Evolutionary conservation across 2,329 filamentous ascomycete species (phyloP), one percentile per base, ranked within the genome.

Genomic region (Nothophoma quercina): DNA sequence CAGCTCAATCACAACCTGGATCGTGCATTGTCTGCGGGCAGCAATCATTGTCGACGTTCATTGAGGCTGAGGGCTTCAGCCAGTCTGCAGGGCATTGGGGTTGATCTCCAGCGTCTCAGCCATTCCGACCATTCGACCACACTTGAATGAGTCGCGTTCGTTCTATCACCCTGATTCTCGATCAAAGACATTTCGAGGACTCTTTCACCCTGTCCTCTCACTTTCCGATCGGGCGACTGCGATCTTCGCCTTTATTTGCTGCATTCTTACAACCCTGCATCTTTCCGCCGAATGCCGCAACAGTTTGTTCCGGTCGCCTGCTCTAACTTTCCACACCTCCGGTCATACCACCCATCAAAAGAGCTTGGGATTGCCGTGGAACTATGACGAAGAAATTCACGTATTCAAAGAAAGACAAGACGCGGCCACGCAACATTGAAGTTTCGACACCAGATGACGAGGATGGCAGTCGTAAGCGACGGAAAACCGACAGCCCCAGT

Each of bases 361-460:
- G 51, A 38, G 41, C 42, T 19, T 36, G 49, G 39, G 29, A 52
- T 22, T 45, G 40, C 18, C 47, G 42, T 39, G 44, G 38, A 45
- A 50, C 33, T 19, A 64, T 64, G 46, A 44, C 29, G 35, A 33
- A 23, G n/a, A 64, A 56, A 30, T 50, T 56, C 44, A 65, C 63
- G 6, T 65, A 65, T 44, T 65, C 63, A 10, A 55, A 30, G 18
- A 55, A 56, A n/a, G 54, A 54, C 7, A 65, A 61, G 53, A 32
- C 42, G 10, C 56, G 40, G 19, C 32, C 45, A 19, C 35, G 42
- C 7, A 46, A 51, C 26, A 49, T 56, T 16, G 42, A 50, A 16
- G 46, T 59, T 22, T 32, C 49, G 13, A 43, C 49, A 16, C 53
- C 49, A 28, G 39, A 56, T 15, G 38, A 52, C 21, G 51, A 56